Conservation (phyloP, 129 eudicot genomes). For the Chrysanthemum lavandulifolium region DNA sequence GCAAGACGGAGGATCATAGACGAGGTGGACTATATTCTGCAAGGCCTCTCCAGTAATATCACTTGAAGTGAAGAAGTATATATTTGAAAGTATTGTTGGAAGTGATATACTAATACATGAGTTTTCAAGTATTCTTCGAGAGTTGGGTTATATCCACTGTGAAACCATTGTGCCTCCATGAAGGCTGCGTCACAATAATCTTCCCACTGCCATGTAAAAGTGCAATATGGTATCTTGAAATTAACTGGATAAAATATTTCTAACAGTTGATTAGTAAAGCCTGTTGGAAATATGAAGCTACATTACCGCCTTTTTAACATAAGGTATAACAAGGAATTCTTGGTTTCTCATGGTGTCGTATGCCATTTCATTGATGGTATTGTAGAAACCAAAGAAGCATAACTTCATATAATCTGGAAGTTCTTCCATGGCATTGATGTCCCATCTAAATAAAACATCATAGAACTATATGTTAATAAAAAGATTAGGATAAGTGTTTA, state of each 20-base stretch:
- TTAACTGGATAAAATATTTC: neutral
- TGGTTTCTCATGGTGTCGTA: slow-evolving; percentile 38
- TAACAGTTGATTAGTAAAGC: neutral
- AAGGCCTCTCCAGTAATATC: slow-evolving; percentile 27
- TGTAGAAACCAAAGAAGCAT: slow-evolving; percentile 49
- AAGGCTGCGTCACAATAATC: slow-evolving; percentile 33
- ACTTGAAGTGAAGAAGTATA: slow-evolving; percentile 32
- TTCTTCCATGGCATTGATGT: slow-evolving; percentile 36
- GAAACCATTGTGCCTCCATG: slow-evolving; percentile 45
- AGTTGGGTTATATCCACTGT: slow-evolving; percentile 50
- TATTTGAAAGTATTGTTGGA: slow-evolving; percentile 38
- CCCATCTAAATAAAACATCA: slow-evolving; percentile 44
- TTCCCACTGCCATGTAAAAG: slow-evolving; percentile 36
- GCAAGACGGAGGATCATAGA: slow-evolving; percentile 47
- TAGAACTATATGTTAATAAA: neutral
- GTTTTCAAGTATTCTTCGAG: slow-evolving; percentile 52
- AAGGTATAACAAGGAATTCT: slow-evolving; percentile 30
- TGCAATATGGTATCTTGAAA: neutral
- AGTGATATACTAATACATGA: slow-evolving; percentile 48
- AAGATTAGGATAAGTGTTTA: neutral
- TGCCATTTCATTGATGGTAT: slow-evolving; percentile 51
- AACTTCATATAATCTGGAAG: slow-evolving; percentile 58
- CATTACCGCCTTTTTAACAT: slow-evolving; percentile 31
- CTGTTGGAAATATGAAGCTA: neutral
- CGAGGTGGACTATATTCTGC: slow-evolving; percentile 32